These are phyloP conservation scores for Lathyrus sativus DNA, from an alignment of 306 rosid species.

Conservation along the genomic window DNA sequence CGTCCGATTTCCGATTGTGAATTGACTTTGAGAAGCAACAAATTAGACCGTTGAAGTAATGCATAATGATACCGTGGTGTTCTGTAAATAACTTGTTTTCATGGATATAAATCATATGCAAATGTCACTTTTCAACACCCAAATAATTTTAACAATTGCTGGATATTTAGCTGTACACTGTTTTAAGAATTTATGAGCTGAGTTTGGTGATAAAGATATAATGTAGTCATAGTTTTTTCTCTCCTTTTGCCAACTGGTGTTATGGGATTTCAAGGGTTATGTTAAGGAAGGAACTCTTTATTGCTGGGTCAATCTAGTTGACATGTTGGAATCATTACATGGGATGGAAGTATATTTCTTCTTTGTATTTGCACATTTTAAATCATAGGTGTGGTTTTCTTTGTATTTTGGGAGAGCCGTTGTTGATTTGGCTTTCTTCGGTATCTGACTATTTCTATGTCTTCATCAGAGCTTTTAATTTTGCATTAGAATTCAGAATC, in stretches of 20 bases:
- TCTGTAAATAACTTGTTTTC: neutral
- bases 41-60: neutral
- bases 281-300: neutral
- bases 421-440: no score
- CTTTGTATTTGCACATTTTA: no score
- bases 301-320: neutral
- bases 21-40: neutral
- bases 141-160: neutral
- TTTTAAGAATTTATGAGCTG: neutral
- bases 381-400: no score
- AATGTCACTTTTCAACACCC: neutral
- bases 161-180: neutral
- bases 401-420: no score
- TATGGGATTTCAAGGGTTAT: neutral
- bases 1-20: neutral
- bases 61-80: neutral
- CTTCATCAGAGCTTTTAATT: no score
- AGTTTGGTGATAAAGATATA: constrained; percentile 7
- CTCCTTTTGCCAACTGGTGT: neutral
- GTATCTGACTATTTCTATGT: no score
- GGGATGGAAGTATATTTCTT: neutral
- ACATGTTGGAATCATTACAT: neutral
- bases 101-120: neutral
- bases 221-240: neutral
- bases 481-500: no score